phyloP scores from a whole-genome alignment of 1,139 yeast genomes.

The Yamadazyma blattariae region DNA sequence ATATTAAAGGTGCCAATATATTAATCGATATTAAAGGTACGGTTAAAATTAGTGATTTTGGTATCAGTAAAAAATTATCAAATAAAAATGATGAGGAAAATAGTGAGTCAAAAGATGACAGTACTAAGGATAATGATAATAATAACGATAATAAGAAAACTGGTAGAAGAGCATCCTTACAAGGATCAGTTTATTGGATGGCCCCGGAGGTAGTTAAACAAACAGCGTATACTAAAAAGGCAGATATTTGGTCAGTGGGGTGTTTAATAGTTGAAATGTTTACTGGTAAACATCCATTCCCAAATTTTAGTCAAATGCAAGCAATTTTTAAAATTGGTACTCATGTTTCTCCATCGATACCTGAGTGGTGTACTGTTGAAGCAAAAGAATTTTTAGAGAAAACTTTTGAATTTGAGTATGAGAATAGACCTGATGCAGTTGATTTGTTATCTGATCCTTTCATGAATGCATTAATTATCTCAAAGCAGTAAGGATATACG shows the following conservation, averaged over 20 bases:
- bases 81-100: constrained; percentile 18
- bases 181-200: constrained; percentile 98
- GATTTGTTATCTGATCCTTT: constrained; percentile 65
- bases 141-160: constrained; percentile 11
- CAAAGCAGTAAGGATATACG: constrained; percentile 23
- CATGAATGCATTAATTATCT: constrained; percentile 49
- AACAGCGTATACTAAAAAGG: constrained; percentile 82
- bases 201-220: constrained; percentile 97
- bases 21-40: constrained; percentile 87
- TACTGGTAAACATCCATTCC: constrained; percentile 92
- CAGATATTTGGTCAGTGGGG: constrained; percentile 96
- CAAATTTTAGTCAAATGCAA: constrained; percentile 92
- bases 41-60: constrained; percentile 91
- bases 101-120: constrained; percentile 20
- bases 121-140: constrained; percentile 6
- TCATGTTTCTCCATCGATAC: constrained; percentile 71
- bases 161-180: constrained; percentile 75
- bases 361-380: constrained; percentile 69
- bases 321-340: constrained; percentile 93
- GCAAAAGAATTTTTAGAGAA: constrained; percentile 64
- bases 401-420: constrained; percentile 75
- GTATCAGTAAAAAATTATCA: constrained; percentile 79
- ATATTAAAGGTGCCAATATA: constrained; percentile 91
- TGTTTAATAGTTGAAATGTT: constrained; percentile 91
- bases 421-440: constrained; percentile 69